Conservation (phyloP, 2,329 filamentous ascomycete species). For the Paraconiothyrium sp. region DNA sequence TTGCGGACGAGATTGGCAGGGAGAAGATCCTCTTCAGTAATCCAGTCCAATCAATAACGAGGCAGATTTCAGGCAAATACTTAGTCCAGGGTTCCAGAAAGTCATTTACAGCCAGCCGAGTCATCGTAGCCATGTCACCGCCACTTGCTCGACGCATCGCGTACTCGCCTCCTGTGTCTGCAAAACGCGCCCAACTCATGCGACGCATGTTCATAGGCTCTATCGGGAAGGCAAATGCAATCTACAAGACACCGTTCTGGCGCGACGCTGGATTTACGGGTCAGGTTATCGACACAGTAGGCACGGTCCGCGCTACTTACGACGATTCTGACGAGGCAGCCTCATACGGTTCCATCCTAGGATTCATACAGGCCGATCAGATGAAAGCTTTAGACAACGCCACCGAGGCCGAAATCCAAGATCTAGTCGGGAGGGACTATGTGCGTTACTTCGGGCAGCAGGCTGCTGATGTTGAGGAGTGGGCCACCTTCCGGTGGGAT, state of each 20-base stretch:
- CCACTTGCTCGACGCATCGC: constrained; percentile 57
- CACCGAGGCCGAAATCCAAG: constrained; percentile 18
- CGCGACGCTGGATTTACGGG: constrained; percentile 56
- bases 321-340: constrained; percentile 29
- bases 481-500: neutral
- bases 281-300: constrained; percentile 28
- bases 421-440: neutral
- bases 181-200: constrained; percentile 50
- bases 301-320: constrained; percentile 26
- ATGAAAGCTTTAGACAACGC: neutral
- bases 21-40: constrained; percentile 16
- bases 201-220: constrained; percentile 55
- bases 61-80: constrained; percentile 16
- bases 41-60: neutral
- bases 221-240: constrained; percentile 63
- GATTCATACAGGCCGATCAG: constrained; percentile 30
- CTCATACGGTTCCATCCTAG: constrained; percentile 33
- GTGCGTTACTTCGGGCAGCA: neutral
- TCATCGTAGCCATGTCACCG: constrained; percentile 61
- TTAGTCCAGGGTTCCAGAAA: constrained; percentile 27
- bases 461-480: neutral
- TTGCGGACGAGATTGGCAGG: constrained; percentile 24
- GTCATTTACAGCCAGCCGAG: constrained; percentile 52
- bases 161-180: constrained; percentile 60
- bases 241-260: constrained; percentile 61